Base-by-base conservation (phyloP, 352 stramenopile genomes). In the Aphanomyces invadans region DNA sequence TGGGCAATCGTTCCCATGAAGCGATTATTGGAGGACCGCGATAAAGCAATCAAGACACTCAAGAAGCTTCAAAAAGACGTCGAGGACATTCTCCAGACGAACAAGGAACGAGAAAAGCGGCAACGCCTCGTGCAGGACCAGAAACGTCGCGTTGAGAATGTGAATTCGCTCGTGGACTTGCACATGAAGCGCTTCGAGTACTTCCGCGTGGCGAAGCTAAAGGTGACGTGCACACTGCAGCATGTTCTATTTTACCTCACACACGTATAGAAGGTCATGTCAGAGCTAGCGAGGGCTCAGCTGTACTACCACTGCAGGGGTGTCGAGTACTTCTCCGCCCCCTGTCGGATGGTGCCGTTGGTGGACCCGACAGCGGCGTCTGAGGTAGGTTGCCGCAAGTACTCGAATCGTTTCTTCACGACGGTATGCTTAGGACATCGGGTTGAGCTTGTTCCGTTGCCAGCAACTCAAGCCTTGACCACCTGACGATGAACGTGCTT, bases 1-100 rank as follows among this genome's bases (percentile, higher is more conserved):
- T 92, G 81, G 81, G 83, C 79, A 23, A 74, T 94, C 33, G 76
- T 89, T 1, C 83, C 85, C 25, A 88, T 94, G 73, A 89, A 90
- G 82, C 75, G 80, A 31, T 56, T 94, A n/a, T 54, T 92, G 29
- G 85, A 92, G 52, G 85, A 94, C 65, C 76, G 85, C 0, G 85
- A 92, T 17, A 94, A 92, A 59, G 79, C 78, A 3, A 73, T 89
- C 39, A 92, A 91, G 72, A 88, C 88, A 31, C 77, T 90, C 25
- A 59, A 59, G 0, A 90, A 90, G 53, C 64, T 94, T 11, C 81
- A 92, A 48, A 86, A 82, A 48, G 85, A 94, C 65, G 87, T 86
- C 39, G 80, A 92, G 19, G 83, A 89, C 7, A 70, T 83, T 15
- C 73, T 54, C 59, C 78, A 88, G 65, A n/a, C 59, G 4, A 67